Evolutionary conservation across 1,284 basidiomycete genomes (phyloP).

Genomic region (Heterobasidion annosum): DNA sequence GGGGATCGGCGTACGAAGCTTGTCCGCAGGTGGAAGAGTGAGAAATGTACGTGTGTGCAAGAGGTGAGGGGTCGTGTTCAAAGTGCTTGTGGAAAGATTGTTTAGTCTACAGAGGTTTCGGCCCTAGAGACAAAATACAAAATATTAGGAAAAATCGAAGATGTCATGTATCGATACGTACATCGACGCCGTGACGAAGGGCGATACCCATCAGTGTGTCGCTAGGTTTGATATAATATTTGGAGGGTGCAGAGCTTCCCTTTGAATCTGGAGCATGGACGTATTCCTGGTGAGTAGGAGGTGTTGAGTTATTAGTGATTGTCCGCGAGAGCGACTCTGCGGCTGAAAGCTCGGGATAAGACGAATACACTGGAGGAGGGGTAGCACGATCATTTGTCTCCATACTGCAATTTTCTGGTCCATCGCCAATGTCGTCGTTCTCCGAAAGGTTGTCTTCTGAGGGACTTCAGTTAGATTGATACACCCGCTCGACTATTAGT

Average conservation of each 20-base stretch:
- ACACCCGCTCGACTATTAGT: too few species aligned
- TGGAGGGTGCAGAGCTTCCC: conserved; percentile 15
- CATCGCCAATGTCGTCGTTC: conserved; percentile 15
- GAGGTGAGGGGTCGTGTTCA: conserved; percentile 64
- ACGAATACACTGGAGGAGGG: neutral
- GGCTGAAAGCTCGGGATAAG: neutral
- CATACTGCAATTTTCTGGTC: too few species aligned
- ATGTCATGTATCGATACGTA: conserved; percentile 25
- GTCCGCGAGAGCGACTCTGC: neutral
- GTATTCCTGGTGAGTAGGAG: too few species aligned
- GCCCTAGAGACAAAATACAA: conserved; percentile 27
- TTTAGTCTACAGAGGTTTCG: conserved; percentile 55
- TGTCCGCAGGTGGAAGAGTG: conserved; percentile 34
- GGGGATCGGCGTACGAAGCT: conserved; percentile 8
- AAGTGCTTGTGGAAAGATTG: conserved; percentile 51
- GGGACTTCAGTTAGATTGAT: too few species aligned
- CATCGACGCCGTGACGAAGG: conserved; percentile 51
- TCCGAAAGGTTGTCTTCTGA: conserved; percentile 51
- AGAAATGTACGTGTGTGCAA: conserved; percentile 60
- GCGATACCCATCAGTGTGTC: conserved; percentile 66
- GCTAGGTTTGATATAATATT: conserved; percentile 47
- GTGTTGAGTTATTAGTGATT: too few species aligned
- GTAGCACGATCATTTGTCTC: too few species aligned
- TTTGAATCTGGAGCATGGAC: too few species aligned
- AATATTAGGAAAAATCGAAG: neutral